Evolutionary conservation across 495 filamentous ascomycete genomes (phyloP), one percentile per base, ranked within the genome.

Genomic region (Glarea lozoyensis): DNA sequence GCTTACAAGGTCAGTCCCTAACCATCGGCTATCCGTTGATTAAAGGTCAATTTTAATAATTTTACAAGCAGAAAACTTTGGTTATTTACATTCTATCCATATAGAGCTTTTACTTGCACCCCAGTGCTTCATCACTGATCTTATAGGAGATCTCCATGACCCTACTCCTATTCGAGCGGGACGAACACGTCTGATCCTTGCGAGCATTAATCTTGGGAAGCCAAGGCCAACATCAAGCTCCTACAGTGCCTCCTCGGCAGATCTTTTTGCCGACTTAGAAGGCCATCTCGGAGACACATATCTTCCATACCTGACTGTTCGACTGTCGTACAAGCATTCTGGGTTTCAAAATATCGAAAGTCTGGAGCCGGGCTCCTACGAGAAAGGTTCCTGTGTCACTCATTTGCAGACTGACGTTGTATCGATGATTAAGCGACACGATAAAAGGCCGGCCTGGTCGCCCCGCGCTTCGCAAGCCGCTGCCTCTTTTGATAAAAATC

Each of bases 191-290:
- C 38, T 57, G 9, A 43, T 52, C 27, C 30, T 57, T 4, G 54
- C 48, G 10, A 57, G 50, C 35, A 19, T 54, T 11, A 15, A 25
- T 4, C 21, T 57, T 2, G 34, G 33, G 13, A 43, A 43, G 34
- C 19, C 37, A 7, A 38, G 9, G 13, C 11, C 23, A 6, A 6
- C 32, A 19, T 24, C 13, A 18, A 34, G 42, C 17, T 22, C 29
- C 22, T 30, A 29, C 18, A 36, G 38, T 10, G 13, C 20, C 21
- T 42, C 36, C 33, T 65, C 73, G 2, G 65, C 69, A 21, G 61
- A 66, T 27, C 59, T 76, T 10, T 69, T 76, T 1, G 60, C 69
- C 21, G 67, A 72, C 37, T 57, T 76, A 13, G 68, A 75, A 38
- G 54, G 50, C 18, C 60, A 70, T 27, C 57, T 76, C 2, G 69